Evolutionary conservation across 805 yeast species (phyloP), one percentile per base, ranked within the genome.

Genomic region (Scheffersomyces spartinae): DNA sequence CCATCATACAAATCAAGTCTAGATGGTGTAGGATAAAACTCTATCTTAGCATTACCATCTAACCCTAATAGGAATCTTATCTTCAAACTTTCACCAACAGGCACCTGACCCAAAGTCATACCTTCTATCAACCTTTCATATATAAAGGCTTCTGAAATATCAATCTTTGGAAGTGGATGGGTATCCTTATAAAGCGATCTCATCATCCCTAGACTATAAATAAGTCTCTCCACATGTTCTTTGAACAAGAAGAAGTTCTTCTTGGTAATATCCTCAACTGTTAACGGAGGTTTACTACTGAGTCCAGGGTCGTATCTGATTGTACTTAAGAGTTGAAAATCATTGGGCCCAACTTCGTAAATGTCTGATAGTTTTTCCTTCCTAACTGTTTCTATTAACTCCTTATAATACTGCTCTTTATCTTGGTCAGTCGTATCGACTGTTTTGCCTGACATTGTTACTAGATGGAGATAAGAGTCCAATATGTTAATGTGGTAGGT

Each of bases 261-360:
- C 15, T 30, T 31, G 2, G 40, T 26, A 15, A 59, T 42, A 7
- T 52, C 47, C 5, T 25, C 30, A 11, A 31, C 30, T 2, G 38
- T 22, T 11, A 26, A 11, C 4, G 64, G 63, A 13, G 42, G 38
- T 5, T 23, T 25, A 1, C 28, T 17, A 3, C 55, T 38, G 9
- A 60, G 28, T 2, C 26, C 28, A 4, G 66, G 64, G 29, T 61
- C 67, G 30, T 55, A 61, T 12, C 67, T 34, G 14, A 61, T 55
- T 18, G 67, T 59, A 15, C 64, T 52, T 17, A 60, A 39, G 15
- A 60, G 34, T 19, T 56, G 49, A 28, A 59, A 53, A 17, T 40
- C 35, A n/a, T n/a, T n/a, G n/a, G n/a, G n/a, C n/a, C n/a, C n/a
- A n/a, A n/a, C n/a, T n/a, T n/a, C n/a, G n/a, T n/a, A n/a, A n/a